phyloP scores from a whole-genome alignment of 2,329 filamentous ascomycete genomes.

The Alternaria consortialis region DNA sequence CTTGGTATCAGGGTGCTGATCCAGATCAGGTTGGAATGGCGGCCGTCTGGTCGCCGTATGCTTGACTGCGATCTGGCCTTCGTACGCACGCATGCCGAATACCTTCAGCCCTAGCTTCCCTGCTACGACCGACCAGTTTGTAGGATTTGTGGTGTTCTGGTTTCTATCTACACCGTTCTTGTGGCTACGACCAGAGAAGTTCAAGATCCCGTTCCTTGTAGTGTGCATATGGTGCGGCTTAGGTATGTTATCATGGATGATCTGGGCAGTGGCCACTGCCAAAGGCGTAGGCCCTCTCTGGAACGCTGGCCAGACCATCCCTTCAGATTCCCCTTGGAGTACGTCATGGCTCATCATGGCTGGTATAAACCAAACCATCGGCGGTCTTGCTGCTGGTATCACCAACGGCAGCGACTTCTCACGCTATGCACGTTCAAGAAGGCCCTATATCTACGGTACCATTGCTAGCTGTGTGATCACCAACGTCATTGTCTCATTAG shows the following conservation, averaged over 20 bases:
- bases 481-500: constrained; percentile 53
- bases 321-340: constrained; percentile 50
- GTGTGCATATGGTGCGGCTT: constrained; percentile 56
- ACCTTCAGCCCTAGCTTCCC: constrained; percentile 46
- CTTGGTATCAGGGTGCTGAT: not conserved
- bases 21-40: constrained; percentile 46
- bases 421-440: constrained; percentile 51
- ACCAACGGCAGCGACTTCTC: constrained; percentile 58
- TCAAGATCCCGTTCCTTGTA: constrained; percentile 58
- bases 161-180: constrained; percentile 56
- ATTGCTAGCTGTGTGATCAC: constrained; percentile 53
- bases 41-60: constrained; percentile 47
- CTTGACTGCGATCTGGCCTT: constrained; percentile 49
- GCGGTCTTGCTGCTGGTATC: constrained; percentile 54
- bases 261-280: constrained; percentile 58
- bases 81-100: constrained; percentile 47
- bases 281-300: constrained; percentile 58
- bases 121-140: constrained; percentile 48
- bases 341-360: constrained; percentile 58
- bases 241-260: constrained; percentile 59
- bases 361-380: constrained; percentile 56
- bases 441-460: constrained; percentile 53
- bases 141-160: constrained; percentile 49
- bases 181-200: constrained; percentile 61
- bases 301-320: constrained; percentile 49